Evolutionary conservation across 2,329 filamentous ascomycete species (phyloP).

Genomic region (Volutella citrinella): DNA sequence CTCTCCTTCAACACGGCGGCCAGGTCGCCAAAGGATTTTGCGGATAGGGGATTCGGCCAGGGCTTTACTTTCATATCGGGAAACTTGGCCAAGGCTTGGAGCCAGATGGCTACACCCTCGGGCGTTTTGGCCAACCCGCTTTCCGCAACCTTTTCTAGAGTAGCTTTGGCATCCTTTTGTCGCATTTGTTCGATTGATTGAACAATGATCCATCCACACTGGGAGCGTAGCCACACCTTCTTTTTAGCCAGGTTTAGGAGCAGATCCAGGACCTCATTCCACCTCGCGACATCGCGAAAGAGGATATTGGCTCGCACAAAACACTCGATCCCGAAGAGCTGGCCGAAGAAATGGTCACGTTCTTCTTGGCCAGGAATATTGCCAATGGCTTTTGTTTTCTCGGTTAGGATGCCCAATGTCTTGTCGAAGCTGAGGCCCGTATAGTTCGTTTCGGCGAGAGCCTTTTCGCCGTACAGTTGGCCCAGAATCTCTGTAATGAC

Average conservation of each 20-base stretch:
- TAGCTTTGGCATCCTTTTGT: slow-evolving; percentile 55
- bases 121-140: slow-evolving; percentile 73
- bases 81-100: slow-evolving; percentile 64
- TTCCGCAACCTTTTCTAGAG: slow-evolving; percentile 60
- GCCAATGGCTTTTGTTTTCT: slow-evolving; percentile 53
- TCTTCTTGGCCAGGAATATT: slow-evolving; percentile 69
- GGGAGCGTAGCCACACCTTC: slow-evolving; percentile 85
- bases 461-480: slow-evolving; percentile 60
- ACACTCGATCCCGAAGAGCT: slow-evolving; percentile 82
- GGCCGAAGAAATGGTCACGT: slow-evolving; percentile 79
- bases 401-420: slow-evolving; percentile 49
- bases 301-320: slow-evolving; percentile 77
- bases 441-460: slow-evolving; percentile 46
- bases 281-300: slow-evolving; percentile 57
- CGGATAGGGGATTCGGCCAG: slow-evolving; percentile 75
- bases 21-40: slow-evolving; percentile 65
- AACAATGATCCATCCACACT: slow-evolving; percentile 80
- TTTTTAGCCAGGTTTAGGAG: slow-evolving; percentile 72
- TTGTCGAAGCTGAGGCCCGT: slow-evolving; percentile 53
- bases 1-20: slow-evolving; percentile 78
- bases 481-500: slow-evolving; percentile 79
- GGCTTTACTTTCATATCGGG: slow-evolving; percentile 62
- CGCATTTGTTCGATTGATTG: slow-evolving; percentile 65
- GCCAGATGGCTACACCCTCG: slow-evolving; percentile 87
- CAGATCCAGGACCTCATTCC: slow-evolving; percentile 67